Evolutionary conservation across 768 basidiomycete genomes (phyloP).

Genomic region (Cystofilobasidium ferigula): DNA sequence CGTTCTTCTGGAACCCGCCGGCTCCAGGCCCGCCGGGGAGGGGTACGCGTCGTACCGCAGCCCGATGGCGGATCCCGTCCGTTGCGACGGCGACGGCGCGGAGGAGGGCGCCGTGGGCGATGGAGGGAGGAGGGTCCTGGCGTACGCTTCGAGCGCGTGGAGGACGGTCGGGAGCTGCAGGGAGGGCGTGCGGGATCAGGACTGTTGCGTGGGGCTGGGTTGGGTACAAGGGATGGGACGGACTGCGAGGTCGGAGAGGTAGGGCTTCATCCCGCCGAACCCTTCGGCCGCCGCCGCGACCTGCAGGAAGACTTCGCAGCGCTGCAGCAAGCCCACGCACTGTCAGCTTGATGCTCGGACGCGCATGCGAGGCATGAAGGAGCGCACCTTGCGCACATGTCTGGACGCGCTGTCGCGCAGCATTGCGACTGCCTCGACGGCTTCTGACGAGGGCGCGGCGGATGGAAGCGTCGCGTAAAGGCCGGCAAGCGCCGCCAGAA

Average conservation of each 20-base stretch:
- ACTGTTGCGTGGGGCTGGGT: neutral
- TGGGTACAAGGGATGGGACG: neutral
- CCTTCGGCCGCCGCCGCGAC: neutral
- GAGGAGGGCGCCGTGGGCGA: neutral
- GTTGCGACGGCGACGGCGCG: neutral
- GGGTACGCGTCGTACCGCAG: constrained; percentile 1
- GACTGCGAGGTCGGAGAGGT: neutral
- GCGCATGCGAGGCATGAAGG: neutral
- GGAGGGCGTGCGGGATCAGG: neutral
- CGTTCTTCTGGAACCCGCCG: too few relatives aligned
- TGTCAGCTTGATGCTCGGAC: neutral
- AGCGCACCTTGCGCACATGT: neutral
- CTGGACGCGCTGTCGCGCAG: neutral
- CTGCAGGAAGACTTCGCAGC: neutral
- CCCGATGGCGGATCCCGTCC: neutral
- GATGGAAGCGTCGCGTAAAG: neutral
- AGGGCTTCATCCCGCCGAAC: neutral
- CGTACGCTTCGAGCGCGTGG: neutral
- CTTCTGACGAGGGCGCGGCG: neutral
- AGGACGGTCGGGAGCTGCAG: neutral
- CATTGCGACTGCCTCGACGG: neutral
- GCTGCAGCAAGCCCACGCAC: neutral
- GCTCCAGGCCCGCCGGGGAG: too few relatives aligned
- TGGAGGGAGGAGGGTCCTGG: neutral
- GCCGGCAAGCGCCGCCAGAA: neutral